Evolutionary conservation across 1,284 basidiomycete species (phyloP), one percentile per base, ranked within the genome.

Genomic region (Papiliotrema terrestris): DNA sequence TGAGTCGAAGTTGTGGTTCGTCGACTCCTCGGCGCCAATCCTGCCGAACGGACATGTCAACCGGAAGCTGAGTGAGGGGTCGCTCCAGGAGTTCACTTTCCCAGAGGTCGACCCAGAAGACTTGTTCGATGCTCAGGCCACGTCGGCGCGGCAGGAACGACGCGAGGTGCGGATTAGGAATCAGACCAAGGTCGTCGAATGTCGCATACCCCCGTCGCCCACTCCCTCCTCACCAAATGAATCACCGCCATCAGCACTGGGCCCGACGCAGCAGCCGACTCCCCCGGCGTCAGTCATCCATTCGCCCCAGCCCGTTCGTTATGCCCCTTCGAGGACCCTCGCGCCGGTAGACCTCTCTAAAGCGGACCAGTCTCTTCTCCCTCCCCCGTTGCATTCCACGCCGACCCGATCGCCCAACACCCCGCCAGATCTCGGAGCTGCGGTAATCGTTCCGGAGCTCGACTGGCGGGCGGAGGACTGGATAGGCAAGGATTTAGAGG

Each of bases 1-100:
- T 53, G 74, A 77, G 56, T 63, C 61, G 25, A 76, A 76, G 58
- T 54, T 78, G 39, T 75, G 74, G 73, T 77, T 75, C 54, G 36
- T 37, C 42, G 29, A 44, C 32, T 45, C 50, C 3, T 4, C 42
- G 49, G 9, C 35, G 25, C 19, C 38, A 20, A 48, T 17, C 11
- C 17, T 36, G 23, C n/a, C 36, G 44, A 44, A 48, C 8, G 19
- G 38, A 36, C 38, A 50, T 8, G 23, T 35, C n/a, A 19, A 36
- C 8, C 37, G 46, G 35, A n/a, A 8, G 23, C 15, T n/a, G 9
- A 25, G 42, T 38, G 43, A 47, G n/a, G n/a, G 25, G 13, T 32
- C 29, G 29, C 29, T 32, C 11, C 37, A 48, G 49, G 32, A 49
- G 25, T 17, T 22, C 25, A 45, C 37, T 6, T 53, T 45, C 26